Evolutionary conservation across 192 early-diverging fungal species (phyloP).

Genomic region (Backusella circina): DNA sequence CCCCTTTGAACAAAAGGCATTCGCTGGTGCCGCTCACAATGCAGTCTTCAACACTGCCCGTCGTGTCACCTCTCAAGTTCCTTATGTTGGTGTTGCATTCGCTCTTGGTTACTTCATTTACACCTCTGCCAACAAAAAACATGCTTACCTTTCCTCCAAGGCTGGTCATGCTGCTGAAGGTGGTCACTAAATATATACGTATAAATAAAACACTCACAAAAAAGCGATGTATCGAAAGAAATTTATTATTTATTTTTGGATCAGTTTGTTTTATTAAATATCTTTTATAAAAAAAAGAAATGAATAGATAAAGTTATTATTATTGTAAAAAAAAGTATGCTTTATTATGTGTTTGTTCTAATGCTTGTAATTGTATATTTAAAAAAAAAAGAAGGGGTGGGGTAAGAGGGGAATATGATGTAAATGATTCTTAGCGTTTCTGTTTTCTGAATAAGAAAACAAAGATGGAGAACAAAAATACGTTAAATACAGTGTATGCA

Average conservation of each 20-base stretch:
- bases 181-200: slow-evolving; percentile 18
- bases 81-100: slow-evolving; percentile 54
- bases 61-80: slow-evolving; percentile 46
- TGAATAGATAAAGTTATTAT: background rate
- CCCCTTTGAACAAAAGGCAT: slow-evolving; percentile 60
- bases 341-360: background rate
- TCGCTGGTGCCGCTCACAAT: slow-evolving; percentile 54
- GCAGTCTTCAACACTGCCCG: slow-evolving; percentile 63
- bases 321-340: background rate
- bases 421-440: slow-evolving; percentile 25
- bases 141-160: slow-evolving; percentile 39
- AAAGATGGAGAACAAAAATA: slow-evolving; percentile 19
- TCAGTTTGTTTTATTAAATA: background rate
- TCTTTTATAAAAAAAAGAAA: background rate
- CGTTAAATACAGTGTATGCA: slow-evolving; percentile 51
- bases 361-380: too few relatives aligned
- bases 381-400: background rate
- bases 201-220: background rate
- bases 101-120: slow-evolving; percentile 46
- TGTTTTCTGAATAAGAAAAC: slow-evolving; percentile 40
- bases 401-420: background rate
- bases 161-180: slow-evolving; percentile 42
- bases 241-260: slow-evolving; percentile 1
- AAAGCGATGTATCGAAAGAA: background rate
- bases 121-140: slow-evolving; percentile 37